Conservation (phyloP, 345 rosid genomes). For the Arabidopsis thaliana region DNA sequence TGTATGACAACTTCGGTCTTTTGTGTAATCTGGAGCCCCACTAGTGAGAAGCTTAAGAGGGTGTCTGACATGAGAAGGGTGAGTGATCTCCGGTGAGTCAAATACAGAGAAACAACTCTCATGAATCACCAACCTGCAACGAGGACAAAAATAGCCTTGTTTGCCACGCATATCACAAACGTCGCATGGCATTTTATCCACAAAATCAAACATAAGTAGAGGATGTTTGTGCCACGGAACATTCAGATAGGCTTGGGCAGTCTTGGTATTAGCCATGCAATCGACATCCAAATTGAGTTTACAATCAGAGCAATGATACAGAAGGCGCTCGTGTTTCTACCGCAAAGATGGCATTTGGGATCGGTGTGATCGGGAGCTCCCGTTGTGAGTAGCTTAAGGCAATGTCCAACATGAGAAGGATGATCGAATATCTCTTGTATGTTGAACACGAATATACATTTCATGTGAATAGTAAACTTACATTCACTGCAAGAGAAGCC, state of each 20-base stretch:
- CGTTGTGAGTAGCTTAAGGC: slow-evolving; percentile 27
- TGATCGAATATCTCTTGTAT: too few species aligned
- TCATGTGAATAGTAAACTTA: neutral
- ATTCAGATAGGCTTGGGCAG: neutral
- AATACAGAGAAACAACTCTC: neutral
- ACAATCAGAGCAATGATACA: neutral
- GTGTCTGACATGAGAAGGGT: slow-evolving; percentile 2
- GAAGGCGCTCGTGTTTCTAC: neutral
- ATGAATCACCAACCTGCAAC: slow-evolving; percentile 19
- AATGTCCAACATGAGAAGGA: neutral
- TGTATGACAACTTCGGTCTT: neutral
- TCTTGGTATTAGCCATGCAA: neutral
- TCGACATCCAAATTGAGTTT: neutral
- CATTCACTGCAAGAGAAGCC: neutral
- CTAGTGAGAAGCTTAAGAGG: slow-evolving; percentile 17
- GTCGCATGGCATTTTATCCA: neutral
- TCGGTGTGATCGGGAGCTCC: slow-evolving; percentile 25
- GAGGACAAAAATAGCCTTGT: neutral
- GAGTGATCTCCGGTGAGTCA: slow-evolving; percentile 13
- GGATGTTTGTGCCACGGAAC: slow-evolving; percentile 22
- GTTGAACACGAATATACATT: neutral
- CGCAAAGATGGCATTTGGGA: neutral
- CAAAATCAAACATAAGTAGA: neutral
- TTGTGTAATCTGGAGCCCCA: slow-evolving; percentile 3
- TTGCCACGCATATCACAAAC: neutral